Percentiles rank a stretch among this genome's conserved stretches.
Conservation (phyloP, 371 early-diverging fungal genomes). For the Catenaria anguillulae region DNA sequence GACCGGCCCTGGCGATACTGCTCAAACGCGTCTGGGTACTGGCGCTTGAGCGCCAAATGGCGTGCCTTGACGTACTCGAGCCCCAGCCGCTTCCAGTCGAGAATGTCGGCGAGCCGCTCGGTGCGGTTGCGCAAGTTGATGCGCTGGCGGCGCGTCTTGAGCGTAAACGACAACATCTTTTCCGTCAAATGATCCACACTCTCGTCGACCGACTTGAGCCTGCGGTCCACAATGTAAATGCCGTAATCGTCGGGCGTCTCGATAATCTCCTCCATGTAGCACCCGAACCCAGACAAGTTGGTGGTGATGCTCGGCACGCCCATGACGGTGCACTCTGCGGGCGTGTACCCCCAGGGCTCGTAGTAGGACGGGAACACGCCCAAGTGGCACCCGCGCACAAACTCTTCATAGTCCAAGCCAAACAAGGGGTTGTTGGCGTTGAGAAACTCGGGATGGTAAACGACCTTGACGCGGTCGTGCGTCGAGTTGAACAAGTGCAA, state of each 20-base stretch:
- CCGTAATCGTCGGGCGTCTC: constrained; percentile 87
- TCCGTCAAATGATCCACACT: constrained; percentile 74
- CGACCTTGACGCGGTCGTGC: constrained; percentile 81
- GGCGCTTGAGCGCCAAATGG: constrained; percentile 76
- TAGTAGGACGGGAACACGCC: constrained; percentile 94
- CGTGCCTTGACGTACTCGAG: constrained; percentile 92
- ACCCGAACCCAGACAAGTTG: constrained; percentile 94
- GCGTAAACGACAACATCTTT: constrained; percentile 78
- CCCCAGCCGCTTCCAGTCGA: constrained; percentile 97
- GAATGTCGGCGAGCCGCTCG: constrained; percentile 82
- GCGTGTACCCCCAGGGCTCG: constrained; percentile 87
- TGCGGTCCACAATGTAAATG: constrained; percentile 90
- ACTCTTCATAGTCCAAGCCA: constrained; percentile 89
- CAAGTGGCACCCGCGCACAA: constrained; percentile 88
- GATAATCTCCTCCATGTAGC: constrained; percentile 92
- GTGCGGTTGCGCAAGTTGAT: constrained; percentile 95
- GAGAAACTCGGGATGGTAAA: constrained; percentile 94
- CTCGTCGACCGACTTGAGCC: constrained; percentile 81
- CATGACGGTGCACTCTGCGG: constrained; percentile 96
- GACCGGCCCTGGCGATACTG: neutral
- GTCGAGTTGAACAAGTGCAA: constrained; percentile 74
- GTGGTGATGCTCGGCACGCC: constrained; percentile 92
- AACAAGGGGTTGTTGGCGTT: constrained; percentile 84
- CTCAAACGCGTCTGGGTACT: constrained; percentile 64
- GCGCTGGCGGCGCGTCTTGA: constrained; percentile 88